These are phyloP conservation scores for Gynostemma pentaphyllum DNA, from an alignment of 306 rosid species.

Conservation along the genomic window DNA sequence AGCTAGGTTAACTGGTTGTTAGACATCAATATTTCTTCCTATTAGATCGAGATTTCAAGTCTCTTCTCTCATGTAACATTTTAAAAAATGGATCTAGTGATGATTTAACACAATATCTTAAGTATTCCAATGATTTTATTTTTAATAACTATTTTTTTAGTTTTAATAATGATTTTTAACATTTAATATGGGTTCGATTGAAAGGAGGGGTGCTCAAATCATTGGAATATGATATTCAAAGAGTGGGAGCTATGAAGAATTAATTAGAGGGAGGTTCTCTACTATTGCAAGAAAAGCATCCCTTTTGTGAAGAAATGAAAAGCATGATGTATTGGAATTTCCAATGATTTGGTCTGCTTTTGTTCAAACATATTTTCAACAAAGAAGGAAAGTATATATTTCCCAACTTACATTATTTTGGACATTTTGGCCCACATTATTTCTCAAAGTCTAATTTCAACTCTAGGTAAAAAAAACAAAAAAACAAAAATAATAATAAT, in stretches of 20 bases:
- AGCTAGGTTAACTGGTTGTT: too few relatives aligned
- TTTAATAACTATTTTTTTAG: too few relatives aligned
- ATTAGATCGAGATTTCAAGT: too few relatives aligned
- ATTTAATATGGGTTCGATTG: too few relatives aligned
- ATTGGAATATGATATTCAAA: slow-evolving; percentile 49
- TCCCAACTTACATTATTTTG: slow-evolving; percentile 18
- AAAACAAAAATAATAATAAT: too few relatives aligned
- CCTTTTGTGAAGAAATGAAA: slow-evolving; percentile 19
- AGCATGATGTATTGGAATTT: slow-evolving; percentile 23
- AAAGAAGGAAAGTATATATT: slow-evolving; percentile 32
- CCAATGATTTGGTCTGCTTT: slow-evolving; percentile 58
- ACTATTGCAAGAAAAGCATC: slow-evolving; percentile 55
- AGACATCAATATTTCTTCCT: too few relatives aligned
- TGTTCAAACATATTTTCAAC: slow-evolving; percentile 54
- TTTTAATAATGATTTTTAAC: too few relatives aligned
- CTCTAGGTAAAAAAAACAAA: too few relatives aligned
- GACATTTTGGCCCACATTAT: slow-evolving; percentile 19
- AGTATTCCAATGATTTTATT: too few relatives aligned
- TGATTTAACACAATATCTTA: too few relatives aligned
- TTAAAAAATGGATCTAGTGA: too few relatives aligned
- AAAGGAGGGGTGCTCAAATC: slow-evolving; percentile 27
- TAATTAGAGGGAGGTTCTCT: slow-evolving; percentile 26
- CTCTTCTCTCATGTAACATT: too few relatives aligned
- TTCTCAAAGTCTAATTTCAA: not conserved
- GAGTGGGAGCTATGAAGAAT: slow-evolving; percentile 13